phyloP scores from a whole-genome alignment of 1,139 yeast genomes.

The Debaryomyces singareniensis region DNA sequence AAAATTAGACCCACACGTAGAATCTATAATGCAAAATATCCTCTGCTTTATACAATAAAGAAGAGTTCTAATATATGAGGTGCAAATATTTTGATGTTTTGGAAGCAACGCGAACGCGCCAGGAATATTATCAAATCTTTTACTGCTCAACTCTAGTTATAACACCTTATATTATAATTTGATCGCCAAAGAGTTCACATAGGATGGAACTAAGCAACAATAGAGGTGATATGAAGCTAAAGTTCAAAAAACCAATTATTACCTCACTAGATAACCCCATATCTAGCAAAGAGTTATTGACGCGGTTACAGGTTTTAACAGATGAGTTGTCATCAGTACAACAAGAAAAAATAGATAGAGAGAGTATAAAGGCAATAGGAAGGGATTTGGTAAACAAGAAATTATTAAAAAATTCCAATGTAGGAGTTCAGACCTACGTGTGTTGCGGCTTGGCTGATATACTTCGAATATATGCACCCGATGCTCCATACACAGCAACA shows the following conservation, averaged over 20 bases:
- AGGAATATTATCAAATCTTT: too few species aligned
- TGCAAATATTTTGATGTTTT: too few species aligned
- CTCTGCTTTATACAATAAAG: too few species aligned
- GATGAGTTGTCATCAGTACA: constrained; percentile 57
- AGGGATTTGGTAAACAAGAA: constrained; percentile 53
- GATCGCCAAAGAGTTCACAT: too few species aligned
- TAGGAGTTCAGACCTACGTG: constrained; percentile 64
- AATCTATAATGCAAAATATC: too few species aligned
- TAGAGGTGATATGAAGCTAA: too few species aligned
- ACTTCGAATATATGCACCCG: constrained; percentile 77
- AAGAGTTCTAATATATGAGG: too few species aligned
- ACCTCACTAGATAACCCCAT: constrained; percentile 52
- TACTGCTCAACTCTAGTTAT: too few species aligned
- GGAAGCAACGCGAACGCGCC: too few species aligned
- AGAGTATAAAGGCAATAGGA: constrained; percentile 39
- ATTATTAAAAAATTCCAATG: constrained; percentile 53
- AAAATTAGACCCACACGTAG: too few species aligned
- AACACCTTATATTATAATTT: too few species aligned
- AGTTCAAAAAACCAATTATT: constrained; percentile 44
- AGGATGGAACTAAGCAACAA: too few species aligned
- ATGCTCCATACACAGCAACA: constrained; percentile 74
- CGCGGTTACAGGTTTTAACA: constrained; percentile 39
- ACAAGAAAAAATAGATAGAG: constrained; percentile 50
- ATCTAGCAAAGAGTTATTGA: constrained; percentile 51
- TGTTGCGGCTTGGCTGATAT: constrained; percentile 78